phyloP scores from a whole-genome alignment of 305 asterid genomes.

The Fraxinus albicans region DNA sequence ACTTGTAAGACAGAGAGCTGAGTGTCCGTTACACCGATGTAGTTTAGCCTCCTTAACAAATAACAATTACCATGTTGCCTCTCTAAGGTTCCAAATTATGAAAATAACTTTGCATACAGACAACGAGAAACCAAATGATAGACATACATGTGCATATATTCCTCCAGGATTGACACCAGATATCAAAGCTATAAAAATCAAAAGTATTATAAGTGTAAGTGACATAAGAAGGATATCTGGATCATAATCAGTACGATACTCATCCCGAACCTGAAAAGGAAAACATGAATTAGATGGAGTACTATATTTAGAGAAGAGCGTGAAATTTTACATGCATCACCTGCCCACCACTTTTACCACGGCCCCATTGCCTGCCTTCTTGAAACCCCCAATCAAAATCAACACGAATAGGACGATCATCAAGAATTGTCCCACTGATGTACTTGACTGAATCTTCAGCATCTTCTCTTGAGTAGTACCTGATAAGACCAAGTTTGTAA shows the following conservation, averaged over 20 bases:
- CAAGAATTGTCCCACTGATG: constrained; percentile 98
- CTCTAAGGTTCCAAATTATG: not conserved
- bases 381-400: constrained; percentile 99
- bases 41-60: not conserved
- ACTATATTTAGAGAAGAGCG: not conserved
- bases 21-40: not conserved
- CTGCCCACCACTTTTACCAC: constrained; percentile 98
- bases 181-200: not conserved
- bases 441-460: constrained; percentile 87
- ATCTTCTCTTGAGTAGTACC: constrained; percentile 95
- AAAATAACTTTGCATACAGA: not conserved
- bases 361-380: constrained; percentile 99
- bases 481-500: constrained; percentile 26
- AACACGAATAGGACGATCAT: constrained; percentile 97
- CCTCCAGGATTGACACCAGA: not conserved
- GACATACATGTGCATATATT: not conserved
- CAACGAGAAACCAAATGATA: not conserved
- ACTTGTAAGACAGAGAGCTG: not conserved
- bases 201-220: not conserved
- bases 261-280: constrained; percentile 83
- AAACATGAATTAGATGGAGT: constrained; percentile 17
- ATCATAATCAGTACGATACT: constrained; percentile 97
- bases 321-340: constrained; percentile 35
- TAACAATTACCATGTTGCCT: not conserved
- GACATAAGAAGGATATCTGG: constrained; percentile 91